Percentiles rank a stretch among this genome's conserved stretches.
phyloP scores from a whole-genome alignment of 2,329 filamentous ascomycete genomes.

The Penicillium sp. region DNA sequence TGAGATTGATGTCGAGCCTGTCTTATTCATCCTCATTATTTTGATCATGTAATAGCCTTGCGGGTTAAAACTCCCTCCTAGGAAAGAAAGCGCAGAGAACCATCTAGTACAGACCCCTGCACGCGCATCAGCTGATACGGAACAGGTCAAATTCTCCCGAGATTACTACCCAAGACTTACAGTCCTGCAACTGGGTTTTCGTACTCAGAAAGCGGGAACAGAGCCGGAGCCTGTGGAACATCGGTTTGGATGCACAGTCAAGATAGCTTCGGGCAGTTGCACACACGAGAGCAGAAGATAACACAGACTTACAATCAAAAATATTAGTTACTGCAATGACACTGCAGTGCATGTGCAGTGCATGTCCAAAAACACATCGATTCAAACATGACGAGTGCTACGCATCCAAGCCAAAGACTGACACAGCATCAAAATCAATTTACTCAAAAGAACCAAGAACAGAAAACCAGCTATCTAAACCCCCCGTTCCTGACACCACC shows the following conservation, averaged over 20 bases:
- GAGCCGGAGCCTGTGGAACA: not conserved
- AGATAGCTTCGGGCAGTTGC: not conserved
- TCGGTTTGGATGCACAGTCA: not conserved
- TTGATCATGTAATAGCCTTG: not conserved
- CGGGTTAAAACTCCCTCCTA: not conserved
- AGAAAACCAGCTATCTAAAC: slow-evolving; percentile 22
- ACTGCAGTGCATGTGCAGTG: too few relatives aligned
- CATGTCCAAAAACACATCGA: too few relatives aligned
- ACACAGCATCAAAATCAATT: not conserved
- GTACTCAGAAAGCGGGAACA: not conserved
- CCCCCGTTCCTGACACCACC: slow-evolving; percentile 47
- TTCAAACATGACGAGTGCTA: too few relatives aligned
- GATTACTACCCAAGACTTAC: not conserved
- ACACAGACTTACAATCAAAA: not conserved
- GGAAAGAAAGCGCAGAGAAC: not conserved
- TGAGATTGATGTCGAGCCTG: not conserved
- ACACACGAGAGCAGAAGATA: not conserved
- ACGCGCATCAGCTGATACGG: not conserved
- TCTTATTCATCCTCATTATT: too few relatives aligned
- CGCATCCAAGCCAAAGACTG: too few relatives aligned
- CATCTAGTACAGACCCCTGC: not conserved
- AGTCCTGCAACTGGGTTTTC: not conserved
- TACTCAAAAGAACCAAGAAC: not conserved
- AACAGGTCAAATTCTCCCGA: not conserved
- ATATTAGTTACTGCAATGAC: too few relatives aligned